phyloP scores from a whole-genome alignment of 805 yeast genomes.

The Dipodascopsis uninucleata region DNA sequence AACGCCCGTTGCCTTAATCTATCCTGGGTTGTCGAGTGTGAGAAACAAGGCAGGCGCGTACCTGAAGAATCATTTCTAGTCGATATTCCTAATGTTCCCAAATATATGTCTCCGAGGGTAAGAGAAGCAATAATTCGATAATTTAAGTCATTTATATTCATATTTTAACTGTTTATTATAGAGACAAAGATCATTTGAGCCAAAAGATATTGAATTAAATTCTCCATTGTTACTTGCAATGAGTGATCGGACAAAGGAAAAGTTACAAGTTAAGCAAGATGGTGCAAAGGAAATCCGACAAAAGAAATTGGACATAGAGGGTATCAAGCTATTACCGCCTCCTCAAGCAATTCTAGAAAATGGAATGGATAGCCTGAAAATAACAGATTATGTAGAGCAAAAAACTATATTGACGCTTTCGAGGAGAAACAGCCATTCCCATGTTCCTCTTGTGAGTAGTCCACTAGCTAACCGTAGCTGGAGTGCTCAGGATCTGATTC shows the following conservation, averaged over 20 bases:
- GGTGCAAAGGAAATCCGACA: no score
- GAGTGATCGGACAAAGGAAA: not conserved
- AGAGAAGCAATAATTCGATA: no score
- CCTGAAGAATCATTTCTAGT: conserved; percentile 16
- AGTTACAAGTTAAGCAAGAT: not conserved
- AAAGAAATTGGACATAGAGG: no score
- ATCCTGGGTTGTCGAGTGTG: conserved; percentile 28
- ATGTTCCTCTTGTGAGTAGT: conserved; percentile 23
- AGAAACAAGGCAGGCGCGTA: conserved; percentile 2
- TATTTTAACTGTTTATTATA: not conserved
- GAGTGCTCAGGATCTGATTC: not conserved
- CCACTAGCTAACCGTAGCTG: conserved; percentile 21
- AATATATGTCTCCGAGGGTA: conserved; percentile 8
- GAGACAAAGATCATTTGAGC: conserved; percentile 15
- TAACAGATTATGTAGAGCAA: no score
- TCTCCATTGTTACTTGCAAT: no score
- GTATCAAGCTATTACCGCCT: no score
- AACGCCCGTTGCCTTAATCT: conserved; percentile 14
- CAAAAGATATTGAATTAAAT: conserved; percentile 3
- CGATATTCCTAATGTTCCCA: not conserved
- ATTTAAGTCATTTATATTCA: not conserved
- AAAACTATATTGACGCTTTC: no score
- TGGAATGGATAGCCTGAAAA: no score
- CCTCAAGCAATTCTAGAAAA: no score
- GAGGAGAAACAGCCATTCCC: conserved; percentile 3